Evolutionary conservation across 2,329 filamentous ascomycete species (phyloP), one percentile per base, ranked within the genome.

Genomic region (Botrytis tulipae): DNA sequence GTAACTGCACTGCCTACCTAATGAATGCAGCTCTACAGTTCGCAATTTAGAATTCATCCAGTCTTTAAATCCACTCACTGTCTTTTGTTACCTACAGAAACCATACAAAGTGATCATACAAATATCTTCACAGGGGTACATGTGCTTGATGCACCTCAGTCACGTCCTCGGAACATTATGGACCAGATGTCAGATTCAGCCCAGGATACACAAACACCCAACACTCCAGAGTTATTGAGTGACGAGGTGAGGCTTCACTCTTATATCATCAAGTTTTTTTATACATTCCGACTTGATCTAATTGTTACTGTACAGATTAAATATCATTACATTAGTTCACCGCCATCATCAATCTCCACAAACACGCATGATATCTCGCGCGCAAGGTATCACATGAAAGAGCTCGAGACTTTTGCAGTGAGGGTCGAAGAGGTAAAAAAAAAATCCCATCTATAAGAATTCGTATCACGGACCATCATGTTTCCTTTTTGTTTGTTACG

Each of bases 321-420:
- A 72, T 68, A 60, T 35, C 42, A 72, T 46, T 67, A 29, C 35
- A 59, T 67, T 51, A 72, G 70, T 40, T 67, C 70, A 72, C 71
- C 71, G 63, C 71, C 71, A 60, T 73, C 63, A 42, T 61, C 63
- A 37, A 73, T 73, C 63, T 73, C 71, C 54, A 70, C 72, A 40
- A 68, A 68, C 66, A 75, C 74, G 35, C 73, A 75, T 73, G 74
- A 75, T 70, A 75, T 72, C 46, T 70, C 67, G 60, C 67, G 74
- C 29, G 61, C 73, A 32, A 75, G 73, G 65, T 75, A 75, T 71
- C 73, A 75, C 54, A 73, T 75, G 40, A 60, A 74, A 65, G 74
- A 74, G 62, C 54, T 74, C 44, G 61, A 74, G 35, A 70, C 68
- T 14, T 74, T 75, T 72, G 73, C 73, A 66, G 60, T 73, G 60